Base-by-base conservation (phyloP, 768 basidiomycete species). In the Hemileccinum impolitum region DNA sequence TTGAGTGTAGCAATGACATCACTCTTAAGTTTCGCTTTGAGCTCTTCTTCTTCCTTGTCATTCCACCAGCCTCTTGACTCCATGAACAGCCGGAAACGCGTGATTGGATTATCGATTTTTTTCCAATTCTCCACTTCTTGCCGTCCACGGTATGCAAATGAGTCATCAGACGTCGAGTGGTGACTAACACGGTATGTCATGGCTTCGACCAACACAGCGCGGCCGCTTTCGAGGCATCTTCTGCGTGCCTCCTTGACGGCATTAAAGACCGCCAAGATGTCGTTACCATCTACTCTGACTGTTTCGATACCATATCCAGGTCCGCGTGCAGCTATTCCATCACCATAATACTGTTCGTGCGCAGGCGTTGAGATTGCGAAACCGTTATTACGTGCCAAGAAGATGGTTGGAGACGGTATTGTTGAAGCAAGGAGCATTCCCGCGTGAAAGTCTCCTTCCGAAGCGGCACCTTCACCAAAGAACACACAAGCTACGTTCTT, bases 121-220 rank as follows among this genome's bases (percentile, higher is more conserved):
- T 91, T 94, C 61, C 87, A 81, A 57, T 94, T 87, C 68, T 95
- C 90, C 26, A 96, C 94, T 61, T 95, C 94, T 48, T 90, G 80
- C 17, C 89, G 80, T 1, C 89, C 78, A 35, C 94, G 83, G 66
- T 97, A 97, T 18, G 93, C 94, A 60, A 90, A 94, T 5, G 92
- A 94, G 67, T 97, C 94, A 60, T 97, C 94, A 10, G 94, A 95
- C 0, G 90, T 94, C 15, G 90, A 92, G 64, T 94, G 92, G 63
- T 97, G 93, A n/a, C 93, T 88, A 12, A 96, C 85, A 23, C 93
- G 81, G 62, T 95, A 95, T 8, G 86, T 87, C 91, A 94, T 94
- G 6, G 90, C 87, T 67, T 94, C 91, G 40, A 93, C 75, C 11
- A 94, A 71, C 0, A 94, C 90, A 17, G 89, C 90, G 31, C 90